These are phyloP conservation scores for Starmerella floricola DNA, from an alignment of 805 yeast species.

Conservation along the genomic window DNA sequence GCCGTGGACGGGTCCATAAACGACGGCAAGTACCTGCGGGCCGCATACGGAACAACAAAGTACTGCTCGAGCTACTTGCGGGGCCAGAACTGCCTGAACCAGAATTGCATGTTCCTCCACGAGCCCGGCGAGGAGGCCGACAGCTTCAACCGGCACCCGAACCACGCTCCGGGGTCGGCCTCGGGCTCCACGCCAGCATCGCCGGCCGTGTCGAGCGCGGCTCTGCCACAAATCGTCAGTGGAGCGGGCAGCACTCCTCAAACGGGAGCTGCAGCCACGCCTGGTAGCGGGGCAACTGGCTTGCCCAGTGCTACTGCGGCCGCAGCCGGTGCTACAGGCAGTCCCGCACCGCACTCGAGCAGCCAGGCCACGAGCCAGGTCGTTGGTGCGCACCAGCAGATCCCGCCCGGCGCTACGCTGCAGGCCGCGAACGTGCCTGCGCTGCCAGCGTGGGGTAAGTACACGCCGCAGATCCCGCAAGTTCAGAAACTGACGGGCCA, in stretches of 20 bases:
- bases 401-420: slow-evolving; percentile 5
- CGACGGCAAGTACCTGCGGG: slow-evolving; percentile 80
- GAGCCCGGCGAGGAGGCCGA: slow-evolving; percentile 99
- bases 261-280: slow-evolving; percentile 32
- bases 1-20: slow-evolving; percentile 86
- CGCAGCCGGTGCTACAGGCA: too few species aligned
- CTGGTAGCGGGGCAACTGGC: too few species aligned
- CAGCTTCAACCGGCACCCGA: slow-evolving; percentile 63
- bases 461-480: slow-evolving; percentile 12
- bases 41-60: slow-evolving; percentile 97
- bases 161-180: slow-evolving; percentile 7
- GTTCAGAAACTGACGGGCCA: slow-evolving; percentile 9
- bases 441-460: slow-evolving; percentile 20
- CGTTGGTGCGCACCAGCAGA: too few species aligned
- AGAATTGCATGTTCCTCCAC: slow-evolving; percentile 96
- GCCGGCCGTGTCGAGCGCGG: not conserved
- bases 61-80: slow-evolving; percentile 93
- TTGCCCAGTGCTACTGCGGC: not conserved
- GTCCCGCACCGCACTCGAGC: too few species aligned
- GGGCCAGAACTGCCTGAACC: slow-evolving; percentile 94
- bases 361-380: too few species aligned
- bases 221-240: too few species aligned
- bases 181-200: slow-evolving; percentile 9
- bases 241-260: slow-evolving; percentile 4
- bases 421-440: slow-evolving; percentile 16